Evolutionary conservation across 1,284 basidiomycete genomes (phyloP).

Genomic region (Ceratobasidium sp.): DNA sequence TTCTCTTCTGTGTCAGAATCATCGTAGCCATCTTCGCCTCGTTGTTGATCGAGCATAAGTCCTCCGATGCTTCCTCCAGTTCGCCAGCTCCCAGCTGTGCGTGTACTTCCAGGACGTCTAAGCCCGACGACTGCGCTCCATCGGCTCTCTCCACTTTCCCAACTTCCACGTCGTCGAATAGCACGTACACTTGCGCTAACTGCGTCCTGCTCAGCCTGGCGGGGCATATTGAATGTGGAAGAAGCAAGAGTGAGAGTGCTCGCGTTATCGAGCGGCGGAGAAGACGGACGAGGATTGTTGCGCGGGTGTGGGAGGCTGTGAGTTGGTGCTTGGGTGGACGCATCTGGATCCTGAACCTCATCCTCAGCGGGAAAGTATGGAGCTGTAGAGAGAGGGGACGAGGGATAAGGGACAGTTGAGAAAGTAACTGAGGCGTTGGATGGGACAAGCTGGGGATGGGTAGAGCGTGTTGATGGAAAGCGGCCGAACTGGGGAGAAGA

Average conservation of each 20-base stretch:
- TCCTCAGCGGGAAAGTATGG: constrained; percentile 43
- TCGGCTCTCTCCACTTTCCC: constrained; percentile 85
- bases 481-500: constrained; percentile 48
- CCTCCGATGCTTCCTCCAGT: constrained; percentile 40
- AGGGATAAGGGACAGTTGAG: constrained; percentile 57
- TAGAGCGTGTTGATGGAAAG: constrained; percentile 65
- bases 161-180: constrained; percentile 82
- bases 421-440: constrained; percentile 78
- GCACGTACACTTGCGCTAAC: constrained; percentile 82
- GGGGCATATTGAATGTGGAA: constrained; percentile 84
- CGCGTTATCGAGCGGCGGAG: constrained; percentile 91
- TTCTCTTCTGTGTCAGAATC: constrained; percentile 20
- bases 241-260: constrained; percentile 93
- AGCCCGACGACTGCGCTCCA: constrained; percentile 78
- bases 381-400: constrained; percentile 43
- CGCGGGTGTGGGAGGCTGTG: constrained; percentile 93
- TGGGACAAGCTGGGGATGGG: constrained; percentile 71
- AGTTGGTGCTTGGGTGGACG: constrained; percentile 80
- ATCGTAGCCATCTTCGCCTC: constrained; percentile 32
- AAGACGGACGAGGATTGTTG: constrained; percentile 93
- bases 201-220: constrained; percentile 70
- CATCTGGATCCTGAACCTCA: constrained; percentile 41
- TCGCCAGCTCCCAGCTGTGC: constrained; percentile 43
- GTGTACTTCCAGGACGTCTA: constrained; percentile 32
- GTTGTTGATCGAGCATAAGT: constrained; percentile 41